Base-by-base conservation (phyloP, 768 basidiomycete species). In the button mushroom (Agaricus bisporus) region DNA sequence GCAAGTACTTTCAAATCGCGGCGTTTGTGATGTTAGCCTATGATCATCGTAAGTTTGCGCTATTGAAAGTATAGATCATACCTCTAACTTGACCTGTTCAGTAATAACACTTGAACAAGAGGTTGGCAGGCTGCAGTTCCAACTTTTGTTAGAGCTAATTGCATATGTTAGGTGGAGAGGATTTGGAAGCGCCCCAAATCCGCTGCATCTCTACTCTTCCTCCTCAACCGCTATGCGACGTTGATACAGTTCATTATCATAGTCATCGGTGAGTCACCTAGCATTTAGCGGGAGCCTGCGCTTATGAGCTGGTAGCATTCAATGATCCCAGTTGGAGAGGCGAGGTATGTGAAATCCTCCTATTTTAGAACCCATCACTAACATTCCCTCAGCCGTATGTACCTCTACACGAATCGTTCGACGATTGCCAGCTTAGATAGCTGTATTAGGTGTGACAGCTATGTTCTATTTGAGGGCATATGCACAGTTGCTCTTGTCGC, bases 191-290 rank as follows among this genome's bases (percentile, higher is more conserved):
- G 48, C 26, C 63, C 55, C 45, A 38, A 65, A 6, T 63, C 63
- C 6, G 61, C 60, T 1, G 66, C 58, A 2, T 56, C 63, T 0
- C 37, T 66, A n/a, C 56, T 69, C n/a, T 69, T 69, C 56, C 51
- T 67, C 5, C 48, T 69, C 18, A 68, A 66, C 49, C 62, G 68
- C 17, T 69, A 68, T 55, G 46, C 60, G 20, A 66, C 64, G 12
- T 64, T 64, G 4, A 39, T 68, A 0, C 61, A 66, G 37, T 67
- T 66, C 37, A 61, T 66, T 41, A 54, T 65, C 5, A 58, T 65
- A 9, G 38, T 67, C 8, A 32, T 57, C 28, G 64, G 66, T 67
- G 37, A 15, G 61, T 22, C 11, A 7, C 25, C 18, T 8, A 9
- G 44, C 11, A 11, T 28, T 14, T 22, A 15, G 10, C 10, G 14